phyloP scores from a whole-genome alignment of 2,329 filamentous ascomycete genomes.

The Parascedosporium putredinis region DNA sequence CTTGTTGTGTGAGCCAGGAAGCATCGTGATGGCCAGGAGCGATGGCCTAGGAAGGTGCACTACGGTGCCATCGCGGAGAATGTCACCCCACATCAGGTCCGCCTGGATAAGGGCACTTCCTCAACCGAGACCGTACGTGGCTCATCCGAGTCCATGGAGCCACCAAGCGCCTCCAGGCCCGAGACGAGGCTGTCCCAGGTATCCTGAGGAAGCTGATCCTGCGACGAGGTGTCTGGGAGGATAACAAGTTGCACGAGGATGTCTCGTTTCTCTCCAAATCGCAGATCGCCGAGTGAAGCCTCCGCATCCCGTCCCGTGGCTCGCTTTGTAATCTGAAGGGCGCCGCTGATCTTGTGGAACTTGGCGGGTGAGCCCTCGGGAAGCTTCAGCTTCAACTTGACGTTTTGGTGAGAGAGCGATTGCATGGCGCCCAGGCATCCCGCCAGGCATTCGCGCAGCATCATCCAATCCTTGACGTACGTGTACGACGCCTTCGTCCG shows the following conservation, averaged over 20 bases:
- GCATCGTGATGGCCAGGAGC: constrained; percentile 88
- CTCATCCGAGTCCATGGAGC: constrained; percentile 76
- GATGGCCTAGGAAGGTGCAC: constrained; percentile 84
- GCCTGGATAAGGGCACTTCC: constrained; percentile 93
- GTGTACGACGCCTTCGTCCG: constrained; percentile 95
- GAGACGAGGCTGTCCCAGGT: constrained; percentile 97
- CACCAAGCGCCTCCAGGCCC: constrained; percentile 84
- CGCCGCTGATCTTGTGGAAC: constrained; percentile 97
- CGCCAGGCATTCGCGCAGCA: constrained; percentile 91
- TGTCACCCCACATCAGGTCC: constrained; percentile 86
- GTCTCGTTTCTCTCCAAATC: constrained; percentile 90
- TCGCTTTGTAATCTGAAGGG: constrained; percentile 90
- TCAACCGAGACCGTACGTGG: constrained; percentile 78
- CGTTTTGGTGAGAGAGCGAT: constrained; percentile 94
- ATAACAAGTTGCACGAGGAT: constrained; percentile 92
- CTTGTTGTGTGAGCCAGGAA: constrained; percentile 59
- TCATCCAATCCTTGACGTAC: constrained; percentile 99
- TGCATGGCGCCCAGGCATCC: constrained; percentile 88
- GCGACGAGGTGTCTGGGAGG: constrained; percentile 68
- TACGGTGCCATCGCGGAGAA: constrained; percentile 76
- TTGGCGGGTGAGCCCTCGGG: constrained; percentile 96
- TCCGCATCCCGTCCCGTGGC: constrained; percentile 92
- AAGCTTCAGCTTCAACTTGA: constrained; percentile 85
- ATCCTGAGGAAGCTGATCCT: constrained; percentile 82
- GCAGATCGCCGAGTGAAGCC: constrained; percentile 78